Evolutionary conservation across 345 rosid species (phyloP).

Genomic region (Boechera stricta): DNA sequence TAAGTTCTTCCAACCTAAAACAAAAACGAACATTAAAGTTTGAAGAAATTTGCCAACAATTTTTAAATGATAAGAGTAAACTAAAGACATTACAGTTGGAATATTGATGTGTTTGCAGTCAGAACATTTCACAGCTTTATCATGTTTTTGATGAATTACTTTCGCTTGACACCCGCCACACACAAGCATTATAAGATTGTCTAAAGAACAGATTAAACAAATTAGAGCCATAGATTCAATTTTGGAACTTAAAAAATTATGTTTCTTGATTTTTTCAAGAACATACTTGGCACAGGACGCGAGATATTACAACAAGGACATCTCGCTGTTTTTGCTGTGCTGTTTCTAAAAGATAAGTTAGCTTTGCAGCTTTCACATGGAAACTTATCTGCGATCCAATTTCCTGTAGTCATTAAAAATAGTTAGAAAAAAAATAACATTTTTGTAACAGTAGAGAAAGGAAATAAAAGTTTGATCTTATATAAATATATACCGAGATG

Average conservation of each 20-base stretch:
- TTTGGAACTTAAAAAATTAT: not conserved
- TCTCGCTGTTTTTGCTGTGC: not conserved
- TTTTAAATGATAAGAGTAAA: not conserved
- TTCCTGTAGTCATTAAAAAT: conserved; percentile 14
- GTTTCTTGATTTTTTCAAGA: not conserved
- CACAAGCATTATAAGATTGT: not conserved
- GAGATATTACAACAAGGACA: conserved; percentile 17
- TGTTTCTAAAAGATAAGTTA: not conserved
- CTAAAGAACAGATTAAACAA: not conserved
- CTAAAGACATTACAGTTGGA: conserved; percentile 11
- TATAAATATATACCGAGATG: conserved; percentile 26
- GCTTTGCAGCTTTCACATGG: conserved; percentile 29
- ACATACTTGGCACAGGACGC: conserved; percentile 19
- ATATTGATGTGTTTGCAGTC: conserved; percentile 32
- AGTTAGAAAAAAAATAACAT: not conserved
- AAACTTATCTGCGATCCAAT: not conserved
- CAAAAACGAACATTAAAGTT: not conserved
- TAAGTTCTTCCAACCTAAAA: not conserved
- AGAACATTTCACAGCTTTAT: conserved; percentile 38
- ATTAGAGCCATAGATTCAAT: not conserved
- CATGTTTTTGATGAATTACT: conserved; percentile 8
- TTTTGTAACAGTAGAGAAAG: not conserved
- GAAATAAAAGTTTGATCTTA: not conserved
- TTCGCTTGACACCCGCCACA: conserved; percentile 33
- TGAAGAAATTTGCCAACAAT: not conserved